A percentile compares a stretch with the other conserved stretches of the same genome.
phyloP scores from a whole-genome alignment of 1,139 yeast genomes.

The Nadsonia commutata region DNA sequence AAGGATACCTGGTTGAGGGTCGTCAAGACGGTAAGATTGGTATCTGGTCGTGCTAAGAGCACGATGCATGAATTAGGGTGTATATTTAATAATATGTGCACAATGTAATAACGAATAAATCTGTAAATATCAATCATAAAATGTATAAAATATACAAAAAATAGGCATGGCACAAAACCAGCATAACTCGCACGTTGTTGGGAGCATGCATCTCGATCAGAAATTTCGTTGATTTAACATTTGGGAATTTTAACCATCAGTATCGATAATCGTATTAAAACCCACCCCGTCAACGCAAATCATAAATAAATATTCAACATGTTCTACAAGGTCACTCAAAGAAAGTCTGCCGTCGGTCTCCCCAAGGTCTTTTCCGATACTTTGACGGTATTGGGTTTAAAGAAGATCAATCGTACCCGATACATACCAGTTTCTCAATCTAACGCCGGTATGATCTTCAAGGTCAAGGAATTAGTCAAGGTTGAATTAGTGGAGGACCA shows the following conservation, averaged over 20 bases:
- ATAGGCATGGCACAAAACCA: too few species aligned
- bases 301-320: slow-evolving; percentile 10
- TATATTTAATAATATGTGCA: too few species aligned
- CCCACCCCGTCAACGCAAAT: too few species aligned
- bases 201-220: too few species aligned
- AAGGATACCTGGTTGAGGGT: slow-evolving; percentile 52
- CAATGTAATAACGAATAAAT: too few species aligned
- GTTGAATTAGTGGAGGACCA: slow-evolving; percentile 54
- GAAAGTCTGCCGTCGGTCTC: slow-evolving; percentile 73
- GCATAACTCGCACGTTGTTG: too few species aligned
- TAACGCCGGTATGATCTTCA: slow-evolving; percentile 71
- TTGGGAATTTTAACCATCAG: too few species aligned
- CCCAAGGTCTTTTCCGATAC: slow-evolving; percentile 56
- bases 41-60: slow-evolving; percentile 36
- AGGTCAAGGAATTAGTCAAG: slow-evolving; percentile 76
- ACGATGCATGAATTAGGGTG: too few species aligned
- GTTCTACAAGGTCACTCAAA: slow-evolving; percentile 57
- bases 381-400: slow-evolving; percentile 60
- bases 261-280: too few species aligned
- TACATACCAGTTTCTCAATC: slow-evolving; percentile 65
- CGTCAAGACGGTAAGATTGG: slow-evolving; percentile 42
- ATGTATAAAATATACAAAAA: too few species aligned
- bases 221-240: too few species aligned
- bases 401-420: slow-evolving; percentile 55
- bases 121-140: too few species aligned